Conservation (phyloP, 202 grass and related monocot species). For the Elaeis oleifera region DNA sequence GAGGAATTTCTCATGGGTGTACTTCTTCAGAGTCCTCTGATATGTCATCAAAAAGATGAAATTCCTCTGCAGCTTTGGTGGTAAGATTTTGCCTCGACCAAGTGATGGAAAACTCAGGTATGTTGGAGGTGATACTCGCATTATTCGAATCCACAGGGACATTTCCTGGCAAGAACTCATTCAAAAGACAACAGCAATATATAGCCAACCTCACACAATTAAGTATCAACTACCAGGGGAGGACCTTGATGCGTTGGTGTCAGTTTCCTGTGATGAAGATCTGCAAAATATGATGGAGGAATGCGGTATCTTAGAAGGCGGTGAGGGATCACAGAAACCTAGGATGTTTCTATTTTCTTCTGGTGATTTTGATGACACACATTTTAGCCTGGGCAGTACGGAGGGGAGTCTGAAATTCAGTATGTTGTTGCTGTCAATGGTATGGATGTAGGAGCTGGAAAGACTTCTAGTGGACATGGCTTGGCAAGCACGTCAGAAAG, state of each 20-base stretch:
- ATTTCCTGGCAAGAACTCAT: conserved; percentile 81
- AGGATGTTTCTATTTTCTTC: conserved; percentile 78
- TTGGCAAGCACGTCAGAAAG: conserved; percentile 38
- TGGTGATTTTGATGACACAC: conserved; percentile 61
- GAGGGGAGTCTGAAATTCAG: conserved; percentile 82
- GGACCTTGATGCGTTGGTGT: conserved; percentile 89
- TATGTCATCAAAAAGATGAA: conserved; percentile 16
- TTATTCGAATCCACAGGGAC: not conserved
- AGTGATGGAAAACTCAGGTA: not conserved
- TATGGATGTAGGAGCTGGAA: conserved; percentile 47
- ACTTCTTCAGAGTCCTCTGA: conserved; percentile 68
- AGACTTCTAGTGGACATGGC: conserved; percentile 47
- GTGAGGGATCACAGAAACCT: conserved; percentile 67
- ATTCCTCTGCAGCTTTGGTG: conserved; percentile 1
- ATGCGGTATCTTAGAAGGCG: conserved; percentile 50
- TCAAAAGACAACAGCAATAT: conserved; percentile 61
- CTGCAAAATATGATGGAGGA: conserved; percentile 99
- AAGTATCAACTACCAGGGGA: conserved; percentile 97
- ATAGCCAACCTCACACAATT: conserved; percentile 61
- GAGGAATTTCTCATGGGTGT: conserved; percentile 39
- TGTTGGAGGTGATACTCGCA: not conserved
- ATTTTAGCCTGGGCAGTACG: conserved; percentile 65
- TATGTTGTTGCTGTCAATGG: conserved; percentile 91
- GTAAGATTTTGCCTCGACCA: not conserved
- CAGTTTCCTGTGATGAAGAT: conserved; percentile 89